These are phyloP conservation scores for Metschnikowia vanudenii DNA, from an alignment of 805 yeast genomes.

Conservation along the genomic window DNA sequence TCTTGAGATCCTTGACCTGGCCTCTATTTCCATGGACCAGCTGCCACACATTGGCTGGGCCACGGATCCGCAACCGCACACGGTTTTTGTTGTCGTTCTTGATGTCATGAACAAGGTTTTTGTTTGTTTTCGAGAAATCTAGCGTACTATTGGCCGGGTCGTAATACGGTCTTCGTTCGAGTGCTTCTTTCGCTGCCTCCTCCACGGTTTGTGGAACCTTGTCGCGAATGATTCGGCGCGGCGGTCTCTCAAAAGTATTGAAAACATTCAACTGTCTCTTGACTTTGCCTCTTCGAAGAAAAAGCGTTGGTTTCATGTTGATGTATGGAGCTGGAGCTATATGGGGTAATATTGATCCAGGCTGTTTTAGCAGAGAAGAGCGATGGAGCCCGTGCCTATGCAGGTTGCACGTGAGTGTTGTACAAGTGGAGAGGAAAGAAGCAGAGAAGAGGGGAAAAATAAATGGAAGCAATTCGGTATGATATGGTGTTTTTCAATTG, in stretches of 20 bases:
- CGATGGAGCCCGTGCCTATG: no score
- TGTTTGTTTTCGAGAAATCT: slow-evolving; percentile 12
- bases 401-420: no score
- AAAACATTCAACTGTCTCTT: background rate
- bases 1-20: slow-evolving; percentile 2
- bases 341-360: background rate
- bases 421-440: no score
- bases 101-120: slow-evolving; percentile 10
- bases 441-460: no score
- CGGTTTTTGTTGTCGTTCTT: slow-evolving; percentile 4
- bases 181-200: slow-evolving; percentile 3
- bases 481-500: no score
- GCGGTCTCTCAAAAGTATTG: background rate
- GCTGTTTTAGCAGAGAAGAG: background rate
- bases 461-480: no score
- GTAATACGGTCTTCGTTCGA: slow-evolving; percentile 8
- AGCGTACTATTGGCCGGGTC: slow-evolving; percentile 18
- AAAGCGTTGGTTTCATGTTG: background rate
- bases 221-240: background rate
- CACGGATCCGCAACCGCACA: slow-evolving; percentile 7
- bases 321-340: background rate
- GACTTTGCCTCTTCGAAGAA: background rate
- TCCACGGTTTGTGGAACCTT: background rate
- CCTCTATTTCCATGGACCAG: background rate
- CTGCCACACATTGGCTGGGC: slow-evolving; percentile 15